Conservation (phyloP, 1,139 yeast genomes). For the Starmera stellimalicola region DNA sequence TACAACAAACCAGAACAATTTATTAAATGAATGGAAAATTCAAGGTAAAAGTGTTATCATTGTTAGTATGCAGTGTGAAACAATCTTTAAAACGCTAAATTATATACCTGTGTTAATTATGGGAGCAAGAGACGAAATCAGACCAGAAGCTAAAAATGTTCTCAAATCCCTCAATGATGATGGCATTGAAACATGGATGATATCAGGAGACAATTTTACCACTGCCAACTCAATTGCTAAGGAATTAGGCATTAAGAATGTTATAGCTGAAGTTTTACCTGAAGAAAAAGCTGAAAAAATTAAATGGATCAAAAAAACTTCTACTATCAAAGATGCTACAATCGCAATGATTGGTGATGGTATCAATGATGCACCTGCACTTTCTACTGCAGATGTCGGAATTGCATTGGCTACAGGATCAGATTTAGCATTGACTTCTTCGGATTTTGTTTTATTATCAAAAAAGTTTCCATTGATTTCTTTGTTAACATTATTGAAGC, state of each 20-base stretch:
- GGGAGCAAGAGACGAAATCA: conserved; percentile 56
- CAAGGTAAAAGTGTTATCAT: conserved; percentile 57
- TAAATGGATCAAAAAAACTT: conserved; percentile 38
- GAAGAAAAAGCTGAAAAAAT: conserved; percentile 59
- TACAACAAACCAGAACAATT: conserved; percentile 22
- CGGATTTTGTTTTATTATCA: conserved; percentile 45
- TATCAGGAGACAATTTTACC: conserved; percentile 54
- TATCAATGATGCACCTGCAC: conserved; percentile 55
- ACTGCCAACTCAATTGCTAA: conserved; percentile 64
- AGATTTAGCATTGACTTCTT: conserved; percentile 48
- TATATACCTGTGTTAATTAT: conserved; percentile 37
- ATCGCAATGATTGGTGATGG: conserved; percentile 58
- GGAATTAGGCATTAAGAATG: conserved; percentile 53
- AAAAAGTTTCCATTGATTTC: conserved; percentile 38
- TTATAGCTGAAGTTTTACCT: conserved; percentile 70
- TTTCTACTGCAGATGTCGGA: conserved; percentile 51
- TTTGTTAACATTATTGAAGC: conserved; percentile 37
- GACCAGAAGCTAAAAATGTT: conserved; percentile 52
- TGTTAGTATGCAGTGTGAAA: conserved; percentile 34
- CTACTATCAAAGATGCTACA: conserved; percentile 25
- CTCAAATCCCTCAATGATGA: conserved; percentile 33
- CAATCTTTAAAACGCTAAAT: conserved; percentile 21
- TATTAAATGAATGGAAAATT: conserved; percentile 45
- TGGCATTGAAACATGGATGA: conserved; percentile 53
- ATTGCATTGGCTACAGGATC: conserved; percentile 52